phyloP scores from a whole-genome alignment of 169 alveolate genomes.

The Toxoplasma gondii region DNA sequence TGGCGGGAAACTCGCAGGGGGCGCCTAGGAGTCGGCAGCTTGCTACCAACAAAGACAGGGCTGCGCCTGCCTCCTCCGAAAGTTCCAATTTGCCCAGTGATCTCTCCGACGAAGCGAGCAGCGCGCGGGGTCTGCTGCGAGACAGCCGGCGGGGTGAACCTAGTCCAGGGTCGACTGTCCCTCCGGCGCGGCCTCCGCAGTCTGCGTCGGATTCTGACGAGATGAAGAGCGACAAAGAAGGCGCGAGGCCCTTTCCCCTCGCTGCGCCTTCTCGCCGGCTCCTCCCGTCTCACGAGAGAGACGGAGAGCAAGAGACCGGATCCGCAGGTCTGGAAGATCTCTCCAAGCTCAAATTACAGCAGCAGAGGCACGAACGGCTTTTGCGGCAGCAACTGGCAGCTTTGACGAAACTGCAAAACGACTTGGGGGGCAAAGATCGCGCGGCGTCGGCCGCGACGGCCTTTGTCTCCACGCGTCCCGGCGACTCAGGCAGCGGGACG shows the following conservation, averaged over 20 bases:
- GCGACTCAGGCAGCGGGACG: background rate
- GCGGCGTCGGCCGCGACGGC: background rate
- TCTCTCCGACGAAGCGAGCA: background rate
- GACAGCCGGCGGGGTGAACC: no score
- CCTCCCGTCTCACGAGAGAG: background rate
- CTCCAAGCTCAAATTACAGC: background rate
- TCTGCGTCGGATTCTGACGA: background rate
- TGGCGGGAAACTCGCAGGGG: background rate
- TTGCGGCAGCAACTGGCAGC: constrained; percentile 3
- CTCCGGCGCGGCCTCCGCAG: background rate
- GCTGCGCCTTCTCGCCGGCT: background rate
- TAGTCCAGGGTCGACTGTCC: background rate
- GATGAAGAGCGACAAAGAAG: background rate
- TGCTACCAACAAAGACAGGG: background rate
- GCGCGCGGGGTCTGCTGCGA: no score
- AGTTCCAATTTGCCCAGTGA: background rate
- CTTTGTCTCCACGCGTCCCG: background rate
- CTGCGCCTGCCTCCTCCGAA: background rate
- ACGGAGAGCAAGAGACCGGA: background rate
- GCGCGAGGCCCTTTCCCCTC: background rate
- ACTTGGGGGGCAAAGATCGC: background rate
- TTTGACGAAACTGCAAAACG: background rate
- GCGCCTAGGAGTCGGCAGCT: background rate
- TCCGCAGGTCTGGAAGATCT: background rate
- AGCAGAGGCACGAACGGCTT: background rate